Base-by-base conservation (phyloP, 2,329 filamentous ascomycete species). In the Trichoderma harzianum region DNA sequence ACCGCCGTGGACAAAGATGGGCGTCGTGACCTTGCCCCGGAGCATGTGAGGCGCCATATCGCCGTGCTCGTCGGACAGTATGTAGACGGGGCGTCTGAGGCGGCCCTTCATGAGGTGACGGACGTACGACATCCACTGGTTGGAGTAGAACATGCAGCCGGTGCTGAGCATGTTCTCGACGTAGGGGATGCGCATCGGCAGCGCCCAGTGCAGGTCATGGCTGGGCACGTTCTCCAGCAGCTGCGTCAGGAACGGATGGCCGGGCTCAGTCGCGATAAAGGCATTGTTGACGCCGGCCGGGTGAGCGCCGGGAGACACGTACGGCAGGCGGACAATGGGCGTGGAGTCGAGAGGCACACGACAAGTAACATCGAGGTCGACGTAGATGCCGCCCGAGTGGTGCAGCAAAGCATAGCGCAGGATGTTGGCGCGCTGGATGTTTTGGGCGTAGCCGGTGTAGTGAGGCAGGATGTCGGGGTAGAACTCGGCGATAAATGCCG, bases 101-200 rank as follows among this genome's bases (percentile, higher is more conserved):
- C 61, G 62, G 5, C 71, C 72, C 18, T 64, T 60, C 26, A 74
- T n/a, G 18, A 72, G 47, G 30, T 61, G 69, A 14, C 72, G 73
- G 5, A 74, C 74, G 39, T 76, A 77, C 18, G 51, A 51, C 75
- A 77, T 77, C 76, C 76, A 77, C 61, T 73, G 69, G 72, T 77
- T 77, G 61, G 76, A 75, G 70, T 73, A 77, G 73, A 75, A 77
- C 75, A 77, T 77, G 72, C 75, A 77, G 28, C 75, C 75, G 6
- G 76, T 74, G 74, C 75, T 77, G 24, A 77, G 64, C 76, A 77
- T 77, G 74, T 76, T 76, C 63, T 77, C 76, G 51, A 77, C 73
- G 68, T 77, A 77, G 11, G 76, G 75, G 8, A 77, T 74, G 47
- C 76, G 75, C 72, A 77, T 75, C 16, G 75, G 74, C 69, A 76